A percentile compares a stretch with the other conserved stretches of the same genome.
Conservation (phyloP, 352 stramenopile species). For the Phytophthora citricola region DNA sequence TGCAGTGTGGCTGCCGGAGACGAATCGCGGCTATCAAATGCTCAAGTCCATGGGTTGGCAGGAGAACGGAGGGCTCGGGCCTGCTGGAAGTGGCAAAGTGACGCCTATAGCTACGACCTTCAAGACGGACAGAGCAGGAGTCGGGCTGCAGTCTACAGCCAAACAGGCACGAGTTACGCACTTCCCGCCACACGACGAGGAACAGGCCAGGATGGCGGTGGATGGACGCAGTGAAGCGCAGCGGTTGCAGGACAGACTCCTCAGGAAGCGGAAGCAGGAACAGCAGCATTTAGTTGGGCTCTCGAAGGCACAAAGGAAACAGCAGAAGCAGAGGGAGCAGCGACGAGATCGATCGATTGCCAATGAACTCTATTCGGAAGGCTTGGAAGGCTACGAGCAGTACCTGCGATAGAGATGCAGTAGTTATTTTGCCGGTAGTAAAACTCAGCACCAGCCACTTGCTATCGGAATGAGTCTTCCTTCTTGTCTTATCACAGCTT, state of each 20-base stretch:
- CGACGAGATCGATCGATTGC: conserved; percentile 49
- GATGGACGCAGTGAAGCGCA: conserved; percentile 48
- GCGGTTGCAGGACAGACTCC: conserved; percentile 50
- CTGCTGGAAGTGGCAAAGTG: conserved; percentile 41
- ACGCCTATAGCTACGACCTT: conserved; percentile 56
- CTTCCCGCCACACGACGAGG: conserved; percentile 44
- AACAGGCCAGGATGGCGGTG: conserved; percentile 35
- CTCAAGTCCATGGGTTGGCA: conserved; percentile 70
- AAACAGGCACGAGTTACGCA: conserved; percentile 48
- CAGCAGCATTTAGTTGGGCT: conserved; percentile 23
- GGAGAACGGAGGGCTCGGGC: conserved; percentile 47
- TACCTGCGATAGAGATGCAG: conserved; percentile 46
- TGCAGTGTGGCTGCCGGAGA: conserved; percentile 69
- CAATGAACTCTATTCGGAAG: conserved; percentile 53
- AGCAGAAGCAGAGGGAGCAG: conserved; percentile 48
- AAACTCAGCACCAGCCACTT: not conserved
- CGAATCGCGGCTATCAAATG: conserved; percentile 71
- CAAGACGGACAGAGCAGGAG: conserved; percentile 59
- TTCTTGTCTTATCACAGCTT: conserved; percentile 19
- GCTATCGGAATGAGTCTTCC: not conserved
- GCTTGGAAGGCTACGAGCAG: conserved; percentile 66
- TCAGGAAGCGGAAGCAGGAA: conserved; percentile 52
- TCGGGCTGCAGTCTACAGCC: conserved; percentile 38
- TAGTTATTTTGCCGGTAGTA: conserved; percentile 2
- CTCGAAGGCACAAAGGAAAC: conserved; percentile 43